Conservation (phyloP, 2,329 filamentous ascomycete species). For the Aspergillus costaricaensis region DNA sequence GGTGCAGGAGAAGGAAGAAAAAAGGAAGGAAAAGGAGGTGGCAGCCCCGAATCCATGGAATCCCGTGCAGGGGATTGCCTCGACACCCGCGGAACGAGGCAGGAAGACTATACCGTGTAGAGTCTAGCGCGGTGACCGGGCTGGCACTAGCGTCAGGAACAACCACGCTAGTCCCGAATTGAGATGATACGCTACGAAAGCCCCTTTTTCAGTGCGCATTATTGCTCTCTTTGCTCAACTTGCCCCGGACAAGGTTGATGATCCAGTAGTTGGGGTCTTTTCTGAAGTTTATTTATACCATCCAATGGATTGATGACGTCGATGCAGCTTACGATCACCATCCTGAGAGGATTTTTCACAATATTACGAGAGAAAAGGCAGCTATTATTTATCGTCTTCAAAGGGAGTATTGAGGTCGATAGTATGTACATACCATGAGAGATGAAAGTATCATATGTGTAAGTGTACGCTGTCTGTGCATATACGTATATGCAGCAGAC, state of each 20-base stretch:
- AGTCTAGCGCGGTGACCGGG: not conserved
- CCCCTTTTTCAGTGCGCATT: slow-evolving; percentile 1
- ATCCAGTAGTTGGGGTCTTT: not conserved
- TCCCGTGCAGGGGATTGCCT: slow-evolving; percentile 8
- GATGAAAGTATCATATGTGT: not conserved
- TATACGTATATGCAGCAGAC: not conserved
- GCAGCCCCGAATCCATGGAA: slow-evolving; percentile 9
- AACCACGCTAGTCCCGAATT: slow-evolving; percentile 10
- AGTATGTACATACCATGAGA: too few relatives aligned
- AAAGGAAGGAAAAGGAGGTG: slow-evolving; percentile 6
- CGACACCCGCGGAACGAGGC: slow-evolving; percentile 17
- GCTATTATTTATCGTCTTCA: not conserved
- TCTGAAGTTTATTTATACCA: slow-evolving; percentile 8
- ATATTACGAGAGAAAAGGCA: not conserved
- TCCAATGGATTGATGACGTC: slow-evolving; percentile 2
- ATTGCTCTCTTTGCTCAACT: not conserved
- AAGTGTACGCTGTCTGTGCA: not conserved
- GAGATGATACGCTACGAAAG: not conserved
- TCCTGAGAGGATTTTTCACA: not conserved
- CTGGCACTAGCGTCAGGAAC: slow-evolving; percentile 13
- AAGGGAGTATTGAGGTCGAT: too few relatives aligned
- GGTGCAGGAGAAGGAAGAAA: not conserved
- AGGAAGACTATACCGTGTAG: not conserved
- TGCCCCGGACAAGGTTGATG: slow-evolving; percentile 1
- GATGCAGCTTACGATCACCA: not conserved